phyloP scores from a whole-genome alignment of 164 flowering plant species.

The Magnolia kwangsiensis region DNA sequence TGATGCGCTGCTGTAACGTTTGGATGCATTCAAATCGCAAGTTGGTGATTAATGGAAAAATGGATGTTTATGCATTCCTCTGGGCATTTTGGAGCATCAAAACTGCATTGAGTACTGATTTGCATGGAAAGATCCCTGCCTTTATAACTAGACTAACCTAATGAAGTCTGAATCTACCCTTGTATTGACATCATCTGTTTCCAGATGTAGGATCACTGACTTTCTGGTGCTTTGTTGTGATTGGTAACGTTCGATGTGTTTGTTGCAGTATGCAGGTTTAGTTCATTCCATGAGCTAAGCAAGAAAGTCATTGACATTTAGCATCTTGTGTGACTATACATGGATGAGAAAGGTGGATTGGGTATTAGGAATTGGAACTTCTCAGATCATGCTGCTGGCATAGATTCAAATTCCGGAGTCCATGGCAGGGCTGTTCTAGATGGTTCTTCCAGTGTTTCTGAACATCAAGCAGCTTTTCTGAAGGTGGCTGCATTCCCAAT shows the following conservation, averaged over 20 bases:
- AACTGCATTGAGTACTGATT: not conserved
- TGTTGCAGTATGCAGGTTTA: constrained; percentile 2
- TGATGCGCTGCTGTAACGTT: not conserved
- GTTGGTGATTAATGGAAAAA: too few relatives aligned
- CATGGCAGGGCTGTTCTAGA: constrained; percentile 2
- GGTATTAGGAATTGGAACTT: constrained; percentile 24
- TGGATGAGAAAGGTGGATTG: constrained; percentile 24
- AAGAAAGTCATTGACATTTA: constrained; percentile 11
- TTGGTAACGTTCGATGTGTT: not conserved
- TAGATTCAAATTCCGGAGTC: constrained; percentile 4
- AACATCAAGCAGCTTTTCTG: constrained; percentile 13
- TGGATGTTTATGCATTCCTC: too few relatives aligned
- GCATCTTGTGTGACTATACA: constrained; percentile 1
- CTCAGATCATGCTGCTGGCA: constrained; percentile 13
- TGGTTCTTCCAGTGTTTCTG: constrained; percentile 8
- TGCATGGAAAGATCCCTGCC: not conserved
- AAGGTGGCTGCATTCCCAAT: constrained; percentile 25
- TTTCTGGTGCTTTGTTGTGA: constrained; percentile 8
- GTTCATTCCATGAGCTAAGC: constrained; percentile 1
- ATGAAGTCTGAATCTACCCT: not conserved
- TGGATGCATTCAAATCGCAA: not conserved
- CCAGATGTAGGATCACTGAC: not conserved
- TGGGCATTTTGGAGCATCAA: too few relatives aligned
- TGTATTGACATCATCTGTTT: not conserved
- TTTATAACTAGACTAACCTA: not conserved